Evolutionary conservation across 2,329 filamentous ascomycete genomes (phyloP).

Genomic region (Monosporascus sp.): DNA sequence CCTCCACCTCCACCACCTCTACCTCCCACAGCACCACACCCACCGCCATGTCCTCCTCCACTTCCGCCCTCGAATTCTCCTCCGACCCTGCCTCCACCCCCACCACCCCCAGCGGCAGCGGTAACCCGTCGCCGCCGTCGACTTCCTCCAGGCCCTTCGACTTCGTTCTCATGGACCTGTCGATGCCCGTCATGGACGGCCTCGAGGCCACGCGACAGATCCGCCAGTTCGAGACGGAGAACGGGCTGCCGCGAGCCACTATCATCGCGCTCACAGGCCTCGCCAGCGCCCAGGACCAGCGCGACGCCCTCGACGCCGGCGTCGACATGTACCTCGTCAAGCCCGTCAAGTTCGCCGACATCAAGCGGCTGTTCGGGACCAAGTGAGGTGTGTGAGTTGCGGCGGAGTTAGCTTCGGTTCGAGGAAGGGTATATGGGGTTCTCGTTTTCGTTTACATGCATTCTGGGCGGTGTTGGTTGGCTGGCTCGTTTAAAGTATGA

Average conservation of each 20-base stretch:
- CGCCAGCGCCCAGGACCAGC: conserved; percentile 41
- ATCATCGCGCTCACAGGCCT: conserved; percentile 49
- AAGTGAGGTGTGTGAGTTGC: no score
- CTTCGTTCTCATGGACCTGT: conserved; percentile 42
- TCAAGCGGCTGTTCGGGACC: neutral
- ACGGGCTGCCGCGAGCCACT: conserved; percentile 32
- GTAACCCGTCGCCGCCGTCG: neutral
- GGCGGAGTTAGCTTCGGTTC: no score
- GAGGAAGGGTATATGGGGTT: no score
- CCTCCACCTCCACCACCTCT: neutral
- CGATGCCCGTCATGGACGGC: conserved; percentile 51
- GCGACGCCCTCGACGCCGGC: conserved; percentile 34
- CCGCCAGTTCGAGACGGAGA: conserved; percentile 39
- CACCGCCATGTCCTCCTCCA: no score
- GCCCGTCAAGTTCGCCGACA: conserved; percentile 10
- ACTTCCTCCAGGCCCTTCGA: conserved; percentile 19
- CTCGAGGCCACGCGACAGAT: conserved; percentile 44
- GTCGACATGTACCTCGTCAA: conserved; percentile 16
- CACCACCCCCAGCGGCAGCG: neutral
- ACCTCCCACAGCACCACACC: conserved; percentile 1
- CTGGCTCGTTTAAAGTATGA: no score
- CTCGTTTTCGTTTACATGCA: no score
- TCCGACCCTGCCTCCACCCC: no score
- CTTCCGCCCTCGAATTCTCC: no score
- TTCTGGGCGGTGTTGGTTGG: no score